Evolutionary conservation across 768 basidiomycete genomes (phyloP).

Genomic region (Ephemerocybe angulata): DNA sequence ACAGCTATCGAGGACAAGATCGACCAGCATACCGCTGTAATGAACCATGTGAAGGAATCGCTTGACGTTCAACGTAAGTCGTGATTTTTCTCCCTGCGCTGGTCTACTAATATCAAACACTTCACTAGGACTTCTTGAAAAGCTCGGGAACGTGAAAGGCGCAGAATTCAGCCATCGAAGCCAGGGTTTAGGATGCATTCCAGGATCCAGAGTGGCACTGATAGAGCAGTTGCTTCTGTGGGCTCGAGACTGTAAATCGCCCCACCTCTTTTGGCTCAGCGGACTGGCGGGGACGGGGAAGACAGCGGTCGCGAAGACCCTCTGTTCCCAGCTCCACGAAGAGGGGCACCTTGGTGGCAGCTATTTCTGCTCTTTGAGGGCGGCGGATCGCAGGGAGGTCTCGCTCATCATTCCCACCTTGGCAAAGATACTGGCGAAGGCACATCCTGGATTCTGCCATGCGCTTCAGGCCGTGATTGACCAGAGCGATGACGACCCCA

Average conservation of each 20-base stretch:
- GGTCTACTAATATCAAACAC: too few relatives aligned
- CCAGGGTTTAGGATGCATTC: background rate
- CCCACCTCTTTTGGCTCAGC: slow-evolving; percentile 5
- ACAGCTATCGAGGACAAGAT: too few relatives aligned
- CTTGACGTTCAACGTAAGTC: too few relatives aligned
- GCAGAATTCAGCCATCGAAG: background rate
- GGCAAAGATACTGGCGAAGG: background rate
- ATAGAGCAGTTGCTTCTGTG: background rate
- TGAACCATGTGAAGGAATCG: too few relatives aligned
- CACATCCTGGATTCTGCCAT: background rate
- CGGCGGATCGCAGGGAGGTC: background rate
- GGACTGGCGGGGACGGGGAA: slow-evolving; percentile 10
- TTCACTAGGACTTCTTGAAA: background rate
- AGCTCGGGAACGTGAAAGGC: background rate
- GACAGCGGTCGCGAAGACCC: slow-evolving; percentile 8
- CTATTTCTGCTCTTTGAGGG: slow-evolving; percentile 9
- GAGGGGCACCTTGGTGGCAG: slow-evolving; percentile 4
- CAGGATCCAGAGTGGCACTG: background rate
- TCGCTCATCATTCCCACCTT: background rate
- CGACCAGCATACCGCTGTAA: too few relatives aligned
- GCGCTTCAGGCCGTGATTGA: background rate
- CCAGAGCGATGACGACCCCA: background rate
- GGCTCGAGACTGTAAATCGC: background rate
- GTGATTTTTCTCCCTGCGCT: too few relatives aligned
- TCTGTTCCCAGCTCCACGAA: background rate